Conservation (phyloP, 2,329 filamentous ascomycete genomes). For the Onygena corvina region DNA sequence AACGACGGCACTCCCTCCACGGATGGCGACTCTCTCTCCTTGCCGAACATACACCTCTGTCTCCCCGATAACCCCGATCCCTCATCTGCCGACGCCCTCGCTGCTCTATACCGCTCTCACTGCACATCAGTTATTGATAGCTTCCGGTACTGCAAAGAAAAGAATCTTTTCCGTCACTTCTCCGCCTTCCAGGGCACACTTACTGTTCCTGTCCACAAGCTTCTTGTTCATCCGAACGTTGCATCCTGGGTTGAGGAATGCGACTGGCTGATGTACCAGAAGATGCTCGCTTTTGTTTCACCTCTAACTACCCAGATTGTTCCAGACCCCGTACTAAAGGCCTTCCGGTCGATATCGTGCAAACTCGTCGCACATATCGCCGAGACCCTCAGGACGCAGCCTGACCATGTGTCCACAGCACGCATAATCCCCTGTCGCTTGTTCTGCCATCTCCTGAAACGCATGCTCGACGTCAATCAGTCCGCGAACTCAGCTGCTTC, state of each 20-base stretch:
- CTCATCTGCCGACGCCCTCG: slow-evolving; percentile 74
- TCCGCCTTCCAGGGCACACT: slow-evolving; percentile 92
- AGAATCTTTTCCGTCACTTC: slow-evolving; percentile 90
- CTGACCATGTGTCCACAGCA: slow-evolving; percentile 70
- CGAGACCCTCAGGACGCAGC: slow-evolving; percentile 73
- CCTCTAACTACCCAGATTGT: slow-evolving; percentile 84
- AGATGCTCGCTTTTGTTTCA: slow-evolving; percentile 86
- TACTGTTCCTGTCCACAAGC: slow-evolving; percentile 89
- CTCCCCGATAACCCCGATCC: slow-evolving; percentile 70
- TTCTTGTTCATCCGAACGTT: slow-evolving; percentile 68
- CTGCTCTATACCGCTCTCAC: slow-evolving; percentile 82
- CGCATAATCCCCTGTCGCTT: slow-evolving; percentile 80
- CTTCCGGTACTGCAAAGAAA: slow-evolving; percentile 91
- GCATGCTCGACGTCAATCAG: slow-evolving; percentile 80
- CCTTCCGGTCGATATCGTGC: slow-evolving; percentile 74
- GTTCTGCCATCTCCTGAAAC: slow-evolving; percentile 74
- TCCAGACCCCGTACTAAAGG: slow-evolving; percentile 74
- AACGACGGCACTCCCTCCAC: slow-evolving; percentile 25
- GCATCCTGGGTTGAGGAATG: slow-evolving; percentile 91
- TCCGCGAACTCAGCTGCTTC: slow-evolving; percentile 89
- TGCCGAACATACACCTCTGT: slow-evolving; percentile 80
- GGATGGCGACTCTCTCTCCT: slow-evolving; percentile 58
- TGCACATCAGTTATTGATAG: slow-evolving; percentile 92
- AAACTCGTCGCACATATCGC: slow-evolving; percentile 69
- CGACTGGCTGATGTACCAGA: slow-evolving; percentile 91